A percentile compares a stretch with the other conserved stretches of the same genome.
phyloP scores from a whole-genome alignment of 306 rosid genomes.

The Geum urbanum region DNA sequence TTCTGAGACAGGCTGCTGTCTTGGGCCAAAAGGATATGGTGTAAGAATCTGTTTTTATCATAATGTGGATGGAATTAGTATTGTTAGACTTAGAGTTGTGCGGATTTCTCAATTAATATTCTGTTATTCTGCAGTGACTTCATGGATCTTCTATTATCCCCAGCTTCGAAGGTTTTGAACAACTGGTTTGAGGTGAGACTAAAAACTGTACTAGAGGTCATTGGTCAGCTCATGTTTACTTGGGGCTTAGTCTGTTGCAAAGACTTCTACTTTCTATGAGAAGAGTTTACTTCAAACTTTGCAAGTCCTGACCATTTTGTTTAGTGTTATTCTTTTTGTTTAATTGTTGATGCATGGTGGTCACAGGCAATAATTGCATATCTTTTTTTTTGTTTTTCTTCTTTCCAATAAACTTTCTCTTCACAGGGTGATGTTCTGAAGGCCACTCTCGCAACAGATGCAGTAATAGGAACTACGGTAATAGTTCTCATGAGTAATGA shows the following conservation, averaged over 20 bases:
- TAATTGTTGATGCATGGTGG: background rate
- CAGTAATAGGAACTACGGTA: slow-evolving; percentile 83
- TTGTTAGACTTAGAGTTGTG: background rate
- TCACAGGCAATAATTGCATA: background rate
- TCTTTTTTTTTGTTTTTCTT: background rate
- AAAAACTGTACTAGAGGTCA: background rate
- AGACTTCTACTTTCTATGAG: background rate
- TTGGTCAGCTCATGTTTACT: background rate
- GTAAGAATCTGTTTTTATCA: slow-evolving; percentile 39
- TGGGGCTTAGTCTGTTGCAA: background rate
- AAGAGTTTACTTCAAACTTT: background rate
- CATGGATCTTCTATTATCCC: slow-evolving; percentile 82
- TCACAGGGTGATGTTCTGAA: slow-evolving; percentile 78
- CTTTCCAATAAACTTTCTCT: slow-evolving; percentile 17
- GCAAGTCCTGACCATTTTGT: background rate
- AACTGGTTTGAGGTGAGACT: slow-evolving; percentile 89
- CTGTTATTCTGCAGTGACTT: slow-evolving; percentile 53
- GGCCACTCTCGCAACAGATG: slow-evolving; percentile 93
- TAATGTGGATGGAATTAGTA: background rate
- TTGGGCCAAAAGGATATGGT: slow-evolving; percentile 87
- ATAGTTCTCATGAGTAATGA: slow-evolving; percentile 24
- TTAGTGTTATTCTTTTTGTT: background rate
- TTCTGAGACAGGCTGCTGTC: slow-evolving; percentile 53
- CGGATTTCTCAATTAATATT: background rate
- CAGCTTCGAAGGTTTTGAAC: slow-evolving; percentile 86